Conservation (phyloP, 306 rosid genomes). For the Cicer chorassanicum region DNA sequence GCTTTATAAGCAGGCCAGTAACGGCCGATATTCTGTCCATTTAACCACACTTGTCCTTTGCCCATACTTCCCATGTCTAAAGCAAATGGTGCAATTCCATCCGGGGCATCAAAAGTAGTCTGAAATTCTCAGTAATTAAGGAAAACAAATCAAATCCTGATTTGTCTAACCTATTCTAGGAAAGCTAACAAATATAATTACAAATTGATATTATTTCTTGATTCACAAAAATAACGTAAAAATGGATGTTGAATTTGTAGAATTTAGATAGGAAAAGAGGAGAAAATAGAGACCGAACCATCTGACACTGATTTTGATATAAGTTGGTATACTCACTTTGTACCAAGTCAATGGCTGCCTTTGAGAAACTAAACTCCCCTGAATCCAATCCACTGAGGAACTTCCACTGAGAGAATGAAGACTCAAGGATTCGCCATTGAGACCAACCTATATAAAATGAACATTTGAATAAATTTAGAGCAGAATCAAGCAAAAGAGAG, state of each 20-base stretch:
- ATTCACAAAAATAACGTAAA: slow-evolving; percentile 32
- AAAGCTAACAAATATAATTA: no score
- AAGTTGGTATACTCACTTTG: slow-evolving; percentile 63
- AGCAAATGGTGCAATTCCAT: slow-evolving; percentile 81
- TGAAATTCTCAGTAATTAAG: slow-evolving; percentile 23
- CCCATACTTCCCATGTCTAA: slow-evolving; percentile 96
- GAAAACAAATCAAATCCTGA: no score
- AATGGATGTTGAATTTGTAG: slow-evolving; percentile 2
- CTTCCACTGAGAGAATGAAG: slow-evolving; percentile 94
- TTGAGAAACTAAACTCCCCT: slow-evolving; percentile 63
- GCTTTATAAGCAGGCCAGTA: slow-evolving; percentile 97
- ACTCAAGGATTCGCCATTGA: slow-evolving; percentile 83
- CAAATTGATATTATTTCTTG: no score
- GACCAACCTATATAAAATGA: slow-evolving; percentile 75
- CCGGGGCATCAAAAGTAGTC: slow-evolving; percentile 89
- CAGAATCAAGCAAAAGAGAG: slow-evolving; percentile 27
- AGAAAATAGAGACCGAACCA: slow-evolving; percentile 13
- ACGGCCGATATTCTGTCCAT: slow-evolving; percentile 85
- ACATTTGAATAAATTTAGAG: slow-evolving; percentile 35
- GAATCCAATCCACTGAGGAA: slow-evolving; percentile 89
- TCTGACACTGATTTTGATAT: background rate
- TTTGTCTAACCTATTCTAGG: no score
- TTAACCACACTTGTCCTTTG: slow-evolving; percentile 94
- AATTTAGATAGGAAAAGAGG: background rate
- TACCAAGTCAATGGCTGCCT: slow-evolving; percentile 92